Evolutionary conservation across 2,329 filamentous ascomycete genomes (phyloP).

Genomic region (Lecanosticta acicola): DNA sequence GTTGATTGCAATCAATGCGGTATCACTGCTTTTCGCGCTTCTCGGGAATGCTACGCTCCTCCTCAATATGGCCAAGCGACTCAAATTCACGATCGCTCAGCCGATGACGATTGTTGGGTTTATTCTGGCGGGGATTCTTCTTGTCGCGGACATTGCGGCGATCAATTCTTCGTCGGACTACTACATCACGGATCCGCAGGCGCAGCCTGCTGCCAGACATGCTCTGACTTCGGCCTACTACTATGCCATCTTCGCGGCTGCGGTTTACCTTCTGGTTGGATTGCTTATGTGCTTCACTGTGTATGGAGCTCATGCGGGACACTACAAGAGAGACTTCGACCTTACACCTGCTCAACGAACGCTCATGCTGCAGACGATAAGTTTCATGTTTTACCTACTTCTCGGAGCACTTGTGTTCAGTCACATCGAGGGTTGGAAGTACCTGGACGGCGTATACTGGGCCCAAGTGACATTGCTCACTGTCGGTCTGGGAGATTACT

Average conservation of each 20-base stretch:
- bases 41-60: conserved; percentile 51
- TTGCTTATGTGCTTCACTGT: conserved; percentile 52
- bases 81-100: conserved; percentile 52
- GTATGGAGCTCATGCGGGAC: conserved; percentile 48
- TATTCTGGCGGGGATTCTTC: conserved; percentile 48
- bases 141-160: conserved; percentile 49
- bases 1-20: conserved; percentile 47
- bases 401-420: conserved; percentile 44
- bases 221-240: conserved; percentile 54
- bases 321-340: conserved; percentile 53
- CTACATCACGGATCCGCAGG: conserved; percentile 34
- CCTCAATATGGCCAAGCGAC: conserved; percentile 54
- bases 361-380: conserved; percentile 49
- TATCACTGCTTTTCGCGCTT: conserved; percentile 51
- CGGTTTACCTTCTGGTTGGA: conserved; percentile 52
- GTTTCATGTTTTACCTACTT: conserved; percentile 45
- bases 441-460: conserved; percentile 52
- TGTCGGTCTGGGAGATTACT: conserved; percentile 49
- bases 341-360: conserved; percentile 54
- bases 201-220: conserved; percentile 30
- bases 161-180: conserved; percentile 42
- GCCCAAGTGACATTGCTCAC: conserved; percentile 53
- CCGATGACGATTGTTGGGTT: conserved; percentile 58
- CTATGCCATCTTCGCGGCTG: conserved; percentile 55
- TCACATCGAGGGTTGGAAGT: conserved; percentile 49